phyloP scores from a whole-genome alignment of 176 grass and related monocot species.

The Oryza meyeriana region DNA sequence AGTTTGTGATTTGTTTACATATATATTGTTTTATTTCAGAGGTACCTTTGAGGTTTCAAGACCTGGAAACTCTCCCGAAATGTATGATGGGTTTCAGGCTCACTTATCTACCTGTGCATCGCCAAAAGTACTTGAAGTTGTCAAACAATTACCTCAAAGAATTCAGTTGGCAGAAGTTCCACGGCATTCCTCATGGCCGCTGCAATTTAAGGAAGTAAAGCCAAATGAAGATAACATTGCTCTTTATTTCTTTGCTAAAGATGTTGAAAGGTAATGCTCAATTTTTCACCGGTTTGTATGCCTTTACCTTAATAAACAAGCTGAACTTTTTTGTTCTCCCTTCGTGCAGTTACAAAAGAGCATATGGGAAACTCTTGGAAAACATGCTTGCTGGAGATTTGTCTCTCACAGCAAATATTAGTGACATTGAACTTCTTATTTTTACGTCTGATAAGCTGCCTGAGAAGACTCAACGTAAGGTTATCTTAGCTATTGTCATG shows the following conservation, averaged over 20 bases:
- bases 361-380: slow-evolving; percentile 73
- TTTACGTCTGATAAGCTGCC: slow-evolving; percentile 90
- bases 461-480: slow-evolving; percentile 76
- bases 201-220: slow-evolving; percentile 61
- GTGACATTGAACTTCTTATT: slow-evolving; percentile 71
- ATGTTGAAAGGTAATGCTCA: slow-evolving; percentile 67
- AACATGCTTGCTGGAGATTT: slow-evolving; percentile 67
- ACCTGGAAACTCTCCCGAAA: slow-evolving; percentile 44
- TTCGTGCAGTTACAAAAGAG: slow-evolving; percentile 65
- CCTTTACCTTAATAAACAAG: slow-evolving; percentile 17
- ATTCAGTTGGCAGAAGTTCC: slow-evolving; percentile 73
- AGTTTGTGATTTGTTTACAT: slow-evolving; percentile 31
- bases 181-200: slow-evolving; percentile 58
- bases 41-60: slow-evolving; percentile 85
- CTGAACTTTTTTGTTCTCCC: slow-evolving; percentile 13
- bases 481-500: slow-evolving; percentile 7
- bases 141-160: slow-evolving; percentile 60
- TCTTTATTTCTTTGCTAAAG: slow-evolving; percentile 98
- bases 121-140: slow-evolving; percentile 64
- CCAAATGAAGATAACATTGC: slow-evolving; percentile 77
- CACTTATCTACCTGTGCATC: slow-evolving; percentile 76
- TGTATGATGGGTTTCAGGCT: slow-evolving; percentile 79
- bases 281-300: slow-evolving; percentile 13
- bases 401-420: slow-evolving; percentile 65
- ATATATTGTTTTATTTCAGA: slow-evolving; percentile 51